A percentile compares a stretch with the other conserved stretches of the same genome.
Conservation (phyloP, 768 basidiomycete genomes). For the Suillus occidentalis region DNA sequence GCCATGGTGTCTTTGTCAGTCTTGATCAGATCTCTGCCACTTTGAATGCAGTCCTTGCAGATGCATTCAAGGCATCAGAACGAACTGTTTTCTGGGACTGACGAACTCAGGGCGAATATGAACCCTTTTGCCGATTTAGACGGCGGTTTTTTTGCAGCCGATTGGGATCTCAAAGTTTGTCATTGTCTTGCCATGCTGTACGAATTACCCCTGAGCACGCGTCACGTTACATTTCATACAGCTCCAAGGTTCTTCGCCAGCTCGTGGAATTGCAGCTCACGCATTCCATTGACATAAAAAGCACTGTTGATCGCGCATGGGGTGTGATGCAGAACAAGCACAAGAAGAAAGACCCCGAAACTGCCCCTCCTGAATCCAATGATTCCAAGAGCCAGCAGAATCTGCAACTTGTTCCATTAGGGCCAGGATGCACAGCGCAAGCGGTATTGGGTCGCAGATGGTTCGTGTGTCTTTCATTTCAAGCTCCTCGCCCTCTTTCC, state of each 20-base stretch:
- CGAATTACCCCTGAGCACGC: constrained; percentile 29
- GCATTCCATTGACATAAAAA: constrained; percentile 68
- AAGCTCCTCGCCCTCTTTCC: constrained; percentile 29
- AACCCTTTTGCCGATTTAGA: constrained; percentile 69
- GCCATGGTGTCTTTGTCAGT: constrained; percentile 45
- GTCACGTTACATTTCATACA: constrained; percentile 33
- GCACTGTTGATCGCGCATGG: constrained; percentile 80
- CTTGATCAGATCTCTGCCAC: constrained; percentile 82
- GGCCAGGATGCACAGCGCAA: constrained; percentile 76
- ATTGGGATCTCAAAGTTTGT: constrained; percentile 82
- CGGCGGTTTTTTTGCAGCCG: constrained; percentile 76
- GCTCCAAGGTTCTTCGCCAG: constrained; percentile 81
- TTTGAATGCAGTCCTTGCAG: constrained; percentile 63
- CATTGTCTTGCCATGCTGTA: constrained; percentile 22
- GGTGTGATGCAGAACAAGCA: constrained; percentile 82
- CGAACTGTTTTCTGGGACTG: constrained; percentile 82
- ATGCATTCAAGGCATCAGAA: constrained; percentile 72
- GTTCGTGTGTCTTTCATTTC: constrained; percentile 62
- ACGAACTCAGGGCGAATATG: constrained; percentile 61
- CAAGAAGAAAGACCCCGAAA: constrained; percentile 70
- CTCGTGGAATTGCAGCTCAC: constrained; percentile 82
- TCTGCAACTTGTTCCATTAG: constrained; percentile 68
- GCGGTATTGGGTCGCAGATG: constrained; percentile 87
- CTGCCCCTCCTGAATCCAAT: constrained; percentile 52
- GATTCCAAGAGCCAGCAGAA: constrained; percentile 68